Evolutionary conservation across 116 monocot genomes (phyloP).

Genomic region (Iris pallida): DNA sequence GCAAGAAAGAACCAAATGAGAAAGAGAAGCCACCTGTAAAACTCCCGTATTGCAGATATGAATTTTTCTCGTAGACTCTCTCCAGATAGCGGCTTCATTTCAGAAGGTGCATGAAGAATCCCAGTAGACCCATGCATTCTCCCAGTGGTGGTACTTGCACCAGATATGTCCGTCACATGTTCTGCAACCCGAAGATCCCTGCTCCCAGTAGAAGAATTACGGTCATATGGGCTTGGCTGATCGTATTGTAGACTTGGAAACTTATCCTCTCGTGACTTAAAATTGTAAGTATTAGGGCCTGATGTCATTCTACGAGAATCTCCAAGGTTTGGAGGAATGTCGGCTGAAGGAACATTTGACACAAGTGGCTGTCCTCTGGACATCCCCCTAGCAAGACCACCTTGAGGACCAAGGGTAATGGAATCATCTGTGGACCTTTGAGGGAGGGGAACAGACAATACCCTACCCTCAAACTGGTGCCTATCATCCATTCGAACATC

Average conservation of each 20-base stretch:
- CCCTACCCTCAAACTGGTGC: slow-evolving; percentile 39
- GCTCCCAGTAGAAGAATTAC: slow-evolving; percentile 10
- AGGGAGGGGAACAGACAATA: slow-evolving; percentile 37
- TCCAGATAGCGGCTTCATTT: slow-evolving; percentile 26
- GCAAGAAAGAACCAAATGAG: background rate
- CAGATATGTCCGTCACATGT: slow-evolving; percentile 21
- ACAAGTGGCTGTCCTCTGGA: slow-evolving; percentile 56
- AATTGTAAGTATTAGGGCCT: slow-evolving; percentile 29
- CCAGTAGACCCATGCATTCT: slow-evolving; percentile 8
- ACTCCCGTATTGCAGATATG: slow-evolving; percentile 57
- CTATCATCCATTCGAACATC: slow-evolving; percentile 54
- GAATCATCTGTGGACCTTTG: slow-evolving; percentile 41
- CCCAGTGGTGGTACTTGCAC: slow-evolving; percentile 9
- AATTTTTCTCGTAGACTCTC: slow-evolving; percentile 48
- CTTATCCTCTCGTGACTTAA: slow-evolving; percentile 30
- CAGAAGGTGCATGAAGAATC: slow-evolving; percentile 11
- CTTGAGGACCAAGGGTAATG: slow-evolving; percentile 79
- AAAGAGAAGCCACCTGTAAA: slow-evolving; percentile 45
- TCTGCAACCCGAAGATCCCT: slow-evolving; percentile 18
- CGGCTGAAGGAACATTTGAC: slow-evolving; percentile 16
- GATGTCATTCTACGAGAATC: slow-evolving; percentile 22
- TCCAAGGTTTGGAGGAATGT: slow-evolving; percentile 15
- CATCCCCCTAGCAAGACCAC: slow-evolving; percentile 70
- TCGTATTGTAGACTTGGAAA: slow-evolving; percentile 15
- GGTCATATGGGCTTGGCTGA: slow-evolving; percentile 17